phyloP scores from a whole-genome alignment of 495 filamentous ascomycete genomes.

The Acidiella bohemica region DNA sequence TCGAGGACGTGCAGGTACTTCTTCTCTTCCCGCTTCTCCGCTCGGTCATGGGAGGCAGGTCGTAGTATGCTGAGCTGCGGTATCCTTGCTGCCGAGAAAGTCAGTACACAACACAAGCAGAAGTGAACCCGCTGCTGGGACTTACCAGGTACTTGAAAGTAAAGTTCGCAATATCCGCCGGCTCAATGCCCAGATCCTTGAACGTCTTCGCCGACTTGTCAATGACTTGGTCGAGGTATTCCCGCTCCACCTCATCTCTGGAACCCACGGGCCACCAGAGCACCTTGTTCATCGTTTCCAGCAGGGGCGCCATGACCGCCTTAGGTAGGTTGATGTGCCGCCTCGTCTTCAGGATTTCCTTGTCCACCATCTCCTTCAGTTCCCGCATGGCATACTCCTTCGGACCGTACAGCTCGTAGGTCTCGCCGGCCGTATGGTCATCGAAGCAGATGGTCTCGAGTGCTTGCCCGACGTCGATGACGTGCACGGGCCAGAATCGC shows the following conservation, averaged over 20 bases:
- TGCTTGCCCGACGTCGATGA: conserved; percentile 74
- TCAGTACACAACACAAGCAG: conserved; percentile 1
- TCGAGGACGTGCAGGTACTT: conserved; percentile 93
- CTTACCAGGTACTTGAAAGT: conserved; percentile 90
- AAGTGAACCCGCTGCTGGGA: not conserved
- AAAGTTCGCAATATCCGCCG: conserved; percentile 63
- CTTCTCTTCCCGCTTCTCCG: conserved; percentile 88
- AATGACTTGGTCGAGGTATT: conserved; percentile 89
- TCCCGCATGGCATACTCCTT: conserved; percentile 82
- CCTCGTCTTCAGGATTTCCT: conserved; percentile 79
- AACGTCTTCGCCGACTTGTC: conserved; percentile 89
- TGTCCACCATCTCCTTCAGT: conserved; percentile 75
- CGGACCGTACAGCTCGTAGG: conserved; percentile 89
- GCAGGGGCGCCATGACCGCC: conserved; percentile 53
- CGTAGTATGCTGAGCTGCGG: conserved; percentile 70
- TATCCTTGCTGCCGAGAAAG: conserved; percentile 54
- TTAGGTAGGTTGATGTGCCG: conserved; percentile 89
- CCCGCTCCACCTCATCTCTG: conserved; percentile 79
- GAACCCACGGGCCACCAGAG: conserved; percentile 81
- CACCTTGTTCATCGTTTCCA: conserved; percentile 56
- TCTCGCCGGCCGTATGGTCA: conserved; percentile 77
- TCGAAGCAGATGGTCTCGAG: conserved; percentile 81
- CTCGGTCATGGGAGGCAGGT: conserved; percentile 86
- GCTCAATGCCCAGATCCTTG: conserved; percentile 79
- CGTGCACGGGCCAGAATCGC: conserved; percentile 73